phyloP scores from a whole-genome alignment of 768 basidiomycete species.

The Hebeloma cylindrosporum region DNA sequence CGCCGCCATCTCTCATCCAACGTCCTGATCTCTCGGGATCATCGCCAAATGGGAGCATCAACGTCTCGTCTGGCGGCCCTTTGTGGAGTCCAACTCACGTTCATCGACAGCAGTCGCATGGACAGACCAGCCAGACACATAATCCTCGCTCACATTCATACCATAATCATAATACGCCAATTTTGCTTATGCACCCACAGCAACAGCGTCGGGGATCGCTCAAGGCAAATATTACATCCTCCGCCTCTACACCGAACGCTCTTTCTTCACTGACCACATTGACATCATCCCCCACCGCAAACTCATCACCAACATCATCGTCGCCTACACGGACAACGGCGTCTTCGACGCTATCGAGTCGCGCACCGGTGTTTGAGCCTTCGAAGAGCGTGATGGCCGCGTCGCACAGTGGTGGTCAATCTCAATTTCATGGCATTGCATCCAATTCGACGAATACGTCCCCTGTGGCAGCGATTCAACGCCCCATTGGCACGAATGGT shows the following conservation, averaged over 20 bases:
- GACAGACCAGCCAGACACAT: conserved; percentile 13
- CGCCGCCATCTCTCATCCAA: conserved; percentile 22
- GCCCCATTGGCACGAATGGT: too few relatives aligned
- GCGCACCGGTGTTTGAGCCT: conserved; percentile 57
- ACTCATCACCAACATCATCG: conserved; percentile 8
- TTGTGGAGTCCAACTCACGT: conserved; percentile 12
- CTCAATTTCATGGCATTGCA: too few relatives aligned
- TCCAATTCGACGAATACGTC: too few relatives aligned
- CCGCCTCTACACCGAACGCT: conserved; percentile 14
- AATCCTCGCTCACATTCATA: conserved; percentile 30
- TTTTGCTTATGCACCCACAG: conserved; percentile 21
- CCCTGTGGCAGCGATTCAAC: too few relatives aligned
- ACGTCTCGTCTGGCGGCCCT: neutral
- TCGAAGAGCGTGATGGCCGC: too few relatives aligned
- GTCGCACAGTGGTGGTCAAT: too few relatives aligned
- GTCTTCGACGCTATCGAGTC: conserved; percentile 48
- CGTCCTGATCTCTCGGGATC: conserved; percentile 20
- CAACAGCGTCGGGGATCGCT: conserved; percentile 28
- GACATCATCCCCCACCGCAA: conserved; percentile 12
- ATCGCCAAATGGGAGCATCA: neutral
- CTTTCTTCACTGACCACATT: conserved; percentile 11
- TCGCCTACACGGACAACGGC: conserved; percentile 20
- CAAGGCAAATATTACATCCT: conserved; percentile 22
- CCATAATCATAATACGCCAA: conserved; percentile 21
- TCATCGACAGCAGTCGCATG: conserved; percentile 5